phyloP scores from a whole-genome alignment of 2,329 filamentous ascomycete genomes.

The Exserohilum turcica region DNA sequence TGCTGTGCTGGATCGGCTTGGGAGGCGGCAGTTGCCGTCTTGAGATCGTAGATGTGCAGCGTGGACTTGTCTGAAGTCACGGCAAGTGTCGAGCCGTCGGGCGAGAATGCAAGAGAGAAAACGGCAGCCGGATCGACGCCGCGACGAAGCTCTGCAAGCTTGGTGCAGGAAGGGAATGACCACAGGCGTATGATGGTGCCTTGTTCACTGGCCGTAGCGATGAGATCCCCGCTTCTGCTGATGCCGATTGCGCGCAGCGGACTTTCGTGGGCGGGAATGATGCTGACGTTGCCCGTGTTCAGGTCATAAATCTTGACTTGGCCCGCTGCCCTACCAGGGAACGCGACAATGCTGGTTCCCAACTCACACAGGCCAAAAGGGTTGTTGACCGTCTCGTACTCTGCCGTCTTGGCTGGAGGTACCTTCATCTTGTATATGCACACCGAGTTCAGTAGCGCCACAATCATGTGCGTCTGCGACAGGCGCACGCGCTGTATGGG shows the following conservation, averaged over 20 bases:
- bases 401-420: constrained; percentile 69
- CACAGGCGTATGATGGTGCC: constrained; percentile 90
- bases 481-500: constrained; percentile 80
- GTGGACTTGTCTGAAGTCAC: constrained; percentile 97
- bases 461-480: constrained; percentile 74
- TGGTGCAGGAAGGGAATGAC: constrained; percentile 77
- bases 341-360: constrained; percentile 73
- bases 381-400: constrained; percentile 88
- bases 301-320: constrained; percentile 89
- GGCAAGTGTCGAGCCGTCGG: constrained; percentile 77
- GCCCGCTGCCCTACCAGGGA: constrained; percentile 84
- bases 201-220: constrained; percentile 91
- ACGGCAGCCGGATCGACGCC: constrained; percentile 88
- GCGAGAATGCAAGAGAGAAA: constrained; percentile 86
- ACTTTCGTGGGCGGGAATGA: constrained; percentile 87
- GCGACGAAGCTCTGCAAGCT: constrained; percentile 81
- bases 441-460: constrained; percentile 81
- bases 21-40: constrained; percentile 36
- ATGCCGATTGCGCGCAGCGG: constrained; percentile 78
- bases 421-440: constrained; percentile 80
- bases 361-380: constrained; percentile 79
- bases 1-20: constrained; percentile 31
- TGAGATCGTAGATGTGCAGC: constrained; percentile 89
- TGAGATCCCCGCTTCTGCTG: constrained; percentile 76
- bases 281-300: constrained; percentile 79